Conservation (phyloP, 805 yeast species). For the Saccharomycopsis selenospora region DNA sequence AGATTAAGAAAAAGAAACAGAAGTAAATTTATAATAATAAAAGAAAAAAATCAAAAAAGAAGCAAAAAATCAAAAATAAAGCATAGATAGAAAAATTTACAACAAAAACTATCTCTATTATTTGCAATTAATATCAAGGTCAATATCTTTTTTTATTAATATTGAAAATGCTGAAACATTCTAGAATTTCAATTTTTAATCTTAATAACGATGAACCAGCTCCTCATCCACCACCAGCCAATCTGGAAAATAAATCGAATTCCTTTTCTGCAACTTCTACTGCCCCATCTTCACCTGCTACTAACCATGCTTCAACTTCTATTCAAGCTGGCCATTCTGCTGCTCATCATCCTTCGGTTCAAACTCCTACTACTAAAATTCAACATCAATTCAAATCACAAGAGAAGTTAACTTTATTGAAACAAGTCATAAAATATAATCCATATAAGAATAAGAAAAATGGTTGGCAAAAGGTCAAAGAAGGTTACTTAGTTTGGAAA, state of each 20-base stretch:
- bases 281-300: conserved; percentile 1
- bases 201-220: conserved; percentile 1
- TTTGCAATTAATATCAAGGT: too few relatives aligned
- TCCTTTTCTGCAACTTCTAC: background rate
- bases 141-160: too few relatives aligned
- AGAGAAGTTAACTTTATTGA: conserved; percentile 17
- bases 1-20: too few relatives aligned
- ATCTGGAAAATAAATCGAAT: background rate
- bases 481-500: conserved; percentile 20
- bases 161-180: background rate
- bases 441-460: conserved; percentile 19
- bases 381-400: conserved; percentile 21
- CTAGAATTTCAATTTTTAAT: conserved; percentile 1
- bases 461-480: conserved; percentile 22
- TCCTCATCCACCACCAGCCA: background rate
- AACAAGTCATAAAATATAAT: conserved; percentile 18
- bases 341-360: too few relatives aligned
- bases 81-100: too few relatives aligned
- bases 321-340: background rate
- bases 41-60: too few relatives aligned
- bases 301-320: background rate
- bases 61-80: too few relatives aligned
- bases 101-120: too few relatives aligned
- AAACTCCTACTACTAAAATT: too few relatives aligned
- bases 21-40: too few relatives aligned